Percentiles rank a stretch among this genome's conserved stretches.
Conservation (phyloP, 495 filamentous ascomycete genomes). For the Neurospora sp. region DNA sequence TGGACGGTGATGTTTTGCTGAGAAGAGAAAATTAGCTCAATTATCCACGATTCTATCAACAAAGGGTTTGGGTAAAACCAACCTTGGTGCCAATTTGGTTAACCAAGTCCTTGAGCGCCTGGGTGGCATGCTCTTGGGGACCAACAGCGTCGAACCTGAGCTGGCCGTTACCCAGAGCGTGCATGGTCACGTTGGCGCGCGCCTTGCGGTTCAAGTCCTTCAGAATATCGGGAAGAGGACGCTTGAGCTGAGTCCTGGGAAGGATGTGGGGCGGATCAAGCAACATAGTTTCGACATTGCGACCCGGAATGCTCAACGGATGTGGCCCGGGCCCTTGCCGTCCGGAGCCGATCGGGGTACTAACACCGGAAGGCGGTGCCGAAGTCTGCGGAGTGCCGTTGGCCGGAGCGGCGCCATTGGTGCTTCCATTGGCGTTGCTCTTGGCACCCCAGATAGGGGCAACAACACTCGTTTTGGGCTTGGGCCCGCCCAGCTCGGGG, state of each 20-base stretch:
- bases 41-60: not conserved
- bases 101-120: constrained; percentile 78
- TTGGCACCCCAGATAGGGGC: constrained; percentile 52
- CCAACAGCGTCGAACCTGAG: constrained; percentile 76
- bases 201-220: constrained; percentile 81
- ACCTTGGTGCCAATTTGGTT: constrained; percentile 80
- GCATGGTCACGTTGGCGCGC: constrained; percentile 74
- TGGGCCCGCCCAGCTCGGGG: constrained; percentile 69
- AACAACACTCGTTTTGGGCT: constrained; percentile 46
- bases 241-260: constrained; percentile 65
- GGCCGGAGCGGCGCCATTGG: constrained; percentile 47
- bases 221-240: constrained; percentile 68
- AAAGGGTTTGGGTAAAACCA: constrained; percentile 13
- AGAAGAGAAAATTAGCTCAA: not conserved
- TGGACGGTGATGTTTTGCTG: constrained; percentile 65
- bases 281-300: constrained; percentile 62
- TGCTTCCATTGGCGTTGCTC: constrained; percentile 41
- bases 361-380: constrained; percentile 46
- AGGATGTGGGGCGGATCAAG: constrained; percentile 64
- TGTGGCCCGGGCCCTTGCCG: constrained; percentile 44
- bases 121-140: constrained; percentile 62
- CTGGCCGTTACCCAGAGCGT: constrained; percentile 51
- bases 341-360: constrained; percentile 41
- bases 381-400: constrained; percentile 45
- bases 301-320: constrained; percentile 63